Base-by-base conservation (phyloP, 768 basidiomycete genomes). In the Lentinula sp. region DNA sequence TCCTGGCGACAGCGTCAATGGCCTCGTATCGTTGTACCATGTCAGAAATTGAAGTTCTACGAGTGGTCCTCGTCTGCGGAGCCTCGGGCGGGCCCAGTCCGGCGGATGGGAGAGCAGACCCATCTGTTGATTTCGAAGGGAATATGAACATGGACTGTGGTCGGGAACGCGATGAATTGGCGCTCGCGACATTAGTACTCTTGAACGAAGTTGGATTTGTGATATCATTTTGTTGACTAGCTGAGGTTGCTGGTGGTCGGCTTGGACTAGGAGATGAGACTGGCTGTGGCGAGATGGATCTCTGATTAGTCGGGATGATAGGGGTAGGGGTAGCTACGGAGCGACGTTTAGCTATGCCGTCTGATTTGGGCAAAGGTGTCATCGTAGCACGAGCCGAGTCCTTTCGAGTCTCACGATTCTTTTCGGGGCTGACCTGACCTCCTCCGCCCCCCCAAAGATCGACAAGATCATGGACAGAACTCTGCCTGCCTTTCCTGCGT, bases 11-110 rank as follows among this genome's bases (percentile, higher is more conserved):
- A 71, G 21, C 73, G 74, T 37, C 80, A 59, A 93, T 84, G 6
- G 85, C 83, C 70, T 94, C 92, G 70, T 86, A 94, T 49, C 78
- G 83, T 65, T 90, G 88, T 28, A 93, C 92, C 84, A 93, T 92
- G 68, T 93, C 85, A 43, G 91, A 85, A 66, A 93, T 93, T 0
- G 92, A 93, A 4, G 86, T 88, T 57, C 91, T 80, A 18, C 91
- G 82, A 7, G 70, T 67, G 5, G 70, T 70, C 35, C 79, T 79
- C 39, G 77, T 72, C 46, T 71, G 78, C 3, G 74, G 61, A 53
- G 81, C 79, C 51, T 76, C 77, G 2, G 85, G 80, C 18, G 84
- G 80, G 46, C 75, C 68, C 9, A 87, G 70, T 13, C 71, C 71
- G 48, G 75, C 69, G 54, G 74, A 74, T 37, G 71, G 69, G 18